phyloP scores from a whole-genome alignment of 108 stramenopile species.

The Nitzschia inconspicua region DNA sequence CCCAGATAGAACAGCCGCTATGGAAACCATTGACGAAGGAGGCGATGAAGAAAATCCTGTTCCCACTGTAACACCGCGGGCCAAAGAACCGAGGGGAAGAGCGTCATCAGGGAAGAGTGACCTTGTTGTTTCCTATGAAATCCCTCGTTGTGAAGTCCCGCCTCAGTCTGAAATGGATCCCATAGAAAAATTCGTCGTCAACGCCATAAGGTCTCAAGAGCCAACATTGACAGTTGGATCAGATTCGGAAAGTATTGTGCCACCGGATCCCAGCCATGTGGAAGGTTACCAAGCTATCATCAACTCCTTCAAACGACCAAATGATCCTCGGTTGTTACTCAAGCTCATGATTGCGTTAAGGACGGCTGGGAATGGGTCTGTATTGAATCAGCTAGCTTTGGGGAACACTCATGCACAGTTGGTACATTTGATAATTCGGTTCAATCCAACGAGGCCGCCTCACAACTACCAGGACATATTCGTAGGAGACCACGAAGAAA shows the following conservation, averaged over 20 bases:
- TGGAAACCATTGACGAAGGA: too few relatives aligned
- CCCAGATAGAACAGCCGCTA: too few relatives aligned
- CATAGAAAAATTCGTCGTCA: slow-evolving; percentile 47
- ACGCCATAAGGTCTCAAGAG: slow-evolving; percentile 36
- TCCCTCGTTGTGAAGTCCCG: slow-evolving; percentile 43
- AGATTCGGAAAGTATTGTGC: not conserved
- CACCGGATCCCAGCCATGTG: slow-evolving; percentile 15
- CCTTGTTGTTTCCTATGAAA: not conserved
- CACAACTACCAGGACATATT: not conserved
- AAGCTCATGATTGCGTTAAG: slow-evolving; percentile 45
- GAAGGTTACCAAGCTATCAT: slow-evolving; percentile 36
- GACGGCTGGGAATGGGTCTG: slow-evolving; percentile 45
- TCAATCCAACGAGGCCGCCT: slow-evolving; percentile 32
- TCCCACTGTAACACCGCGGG: too few relatives aligned
- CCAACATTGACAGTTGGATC: too few relatives aligned
- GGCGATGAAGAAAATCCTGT: too few relatives aligned
- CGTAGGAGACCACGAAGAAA: not conserved
- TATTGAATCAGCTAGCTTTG: slow-evolving; percentile 29
- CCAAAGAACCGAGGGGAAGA: not conserved
- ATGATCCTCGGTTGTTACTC: slow-evolving; percentile 32
- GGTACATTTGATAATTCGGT: slow-evolving; percentile 43
- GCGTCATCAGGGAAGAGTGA: not conserved
- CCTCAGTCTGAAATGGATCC: slow-evolving; percentile 33
- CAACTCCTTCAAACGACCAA: slow-evolving; percentile 33
- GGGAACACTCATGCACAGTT: slow-evolving; percentile 39